Evolutionary conservation across 768 basidiomycete species (phyloP), one percentile per base, ranked within the genome.

Genomic region (Exidia glandulosa): DNA sequence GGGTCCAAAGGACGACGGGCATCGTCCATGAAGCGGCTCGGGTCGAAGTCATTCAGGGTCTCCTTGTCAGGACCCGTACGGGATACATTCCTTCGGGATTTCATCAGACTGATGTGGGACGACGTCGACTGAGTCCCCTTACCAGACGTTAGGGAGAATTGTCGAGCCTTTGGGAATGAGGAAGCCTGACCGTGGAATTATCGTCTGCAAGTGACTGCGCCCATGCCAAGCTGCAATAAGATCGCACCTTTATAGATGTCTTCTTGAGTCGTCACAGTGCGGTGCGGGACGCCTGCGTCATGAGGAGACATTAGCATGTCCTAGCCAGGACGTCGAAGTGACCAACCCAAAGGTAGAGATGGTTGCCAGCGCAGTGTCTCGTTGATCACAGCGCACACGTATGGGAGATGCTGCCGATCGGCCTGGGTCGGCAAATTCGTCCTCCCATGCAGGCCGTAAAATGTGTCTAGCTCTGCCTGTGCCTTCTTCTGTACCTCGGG

Each of bases 391-490:
- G 66, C 66, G 6, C 57, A 59, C 57, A 67, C 52, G 55, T 67
- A 69, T 6, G 68, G 66, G 12, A 69, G 61, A 14, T 36, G 16
- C 1, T 54, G 54, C 9, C 57, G 34, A 32, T 67, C 66, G 19
- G 32, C 19, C 3, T 57, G 58, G 9, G 47, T 57, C 1, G 65
- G 64, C 2, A 66, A 59, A 16, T 19, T 2, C 6, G 9, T 6
- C 23, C 12, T 45, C 23, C 41, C n/a, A n/a, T n/a, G n/a, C n/a
- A 3, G 4, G 27, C 54, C 14, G 65, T 64, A 29, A 37, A n/a
- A n/a, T n/a, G n/a, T n/a, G 58, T 71, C 69, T 23, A 71, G 62
- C 58, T 71, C 70, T 29, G 50, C 66, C 41, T 68, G 70, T 1
- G 68, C 69, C 47, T n/a, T 60, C 32, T 54, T 45, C 56, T 70